phyloP scores from a whole-genome alignment of 2,329 filamentous ascomycete genomes.

The Fusarium euwallaceae region DNA sequence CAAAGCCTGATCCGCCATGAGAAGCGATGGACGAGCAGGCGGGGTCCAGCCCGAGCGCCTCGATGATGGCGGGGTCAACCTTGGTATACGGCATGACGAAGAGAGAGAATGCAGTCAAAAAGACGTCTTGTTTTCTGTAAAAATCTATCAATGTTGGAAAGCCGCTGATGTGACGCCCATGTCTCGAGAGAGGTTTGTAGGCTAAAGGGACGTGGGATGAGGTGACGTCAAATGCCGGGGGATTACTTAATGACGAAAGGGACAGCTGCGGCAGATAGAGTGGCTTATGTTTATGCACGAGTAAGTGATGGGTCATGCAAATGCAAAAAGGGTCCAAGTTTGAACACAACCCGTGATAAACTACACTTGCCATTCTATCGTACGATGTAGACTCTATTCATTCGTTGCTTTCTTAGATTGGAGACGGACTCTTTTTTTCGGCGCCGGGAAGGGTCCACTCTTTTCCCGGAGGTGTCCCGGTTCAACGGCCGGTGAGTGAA shows the following conservation, averaged over 20 bases:
- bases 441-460: not conserved
- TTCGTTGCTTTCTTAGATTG: not conserved
- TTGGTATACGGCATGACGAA: constrained; percentile 29
- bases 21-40: constrained; percentile 70
- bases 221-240: constrained; percentile 45
- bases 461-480: not conserved
- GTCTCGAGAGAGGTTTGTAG: not conserved
- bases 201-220: constrained; percentile 36
- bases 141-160: not conserved
- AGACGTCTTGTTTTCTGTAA: not conserved
- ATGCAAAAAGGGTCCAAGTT: not conserved
- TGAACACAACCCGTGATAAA: not conserved
- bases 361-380: not conserved
- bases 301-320: not conserved
- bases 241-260: constrained; percentile 39
- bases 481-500: not conserved
- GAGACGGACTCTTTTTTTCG: not conserved
- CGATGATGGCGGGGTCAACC: constrained; percentile 43
- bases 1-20: constrained; percentile 76
- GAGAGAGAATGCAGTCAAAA: not conserved
- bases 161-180: constrained; percentile 7
- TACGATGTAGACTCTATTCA: not conserved
- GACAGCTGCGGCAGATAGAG: constrained; percentile 11
- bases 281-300: not conserved
- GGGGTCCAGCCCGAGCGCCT: constrained; percentile 68